These are phyloP conservation scores for Clonostachys sp. DNA, from an alignment of 2,329 filamentous ascomycete genomes.

Conservation along the genomic window DNA sequence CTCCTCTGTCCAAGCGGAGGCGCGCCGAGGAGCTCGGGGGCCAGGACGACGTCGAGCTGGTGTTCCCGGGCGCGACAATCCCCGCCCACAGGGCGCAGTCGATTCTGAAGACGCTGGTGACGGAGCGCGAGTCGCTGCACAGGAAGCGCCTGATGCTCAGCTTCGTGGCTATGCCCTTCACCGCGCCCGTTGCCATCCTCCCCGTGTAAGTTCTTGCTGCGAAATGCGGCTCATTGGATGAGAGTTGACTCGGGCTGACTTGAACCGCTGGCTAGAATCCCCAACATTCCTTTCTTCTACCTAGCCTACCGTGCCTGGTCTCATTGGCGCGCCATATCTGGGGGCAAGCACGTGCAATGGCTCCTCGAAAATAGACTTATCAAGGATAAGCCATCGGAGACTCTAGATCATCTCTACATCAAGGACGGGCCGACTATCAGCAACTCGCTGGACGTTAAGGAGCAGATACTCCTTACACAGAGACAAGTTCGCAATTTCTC, in stretches of 20 bases:
- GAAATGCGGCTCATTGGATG: background rate
- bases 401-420: slow-evolving; percentile 72
- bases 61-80: slow-evolving; percentile 72
- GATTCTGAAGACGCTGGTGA: slow-evolving; percentile 68
- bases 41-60: slow-evolving; percentile 63
- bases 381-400: slow-evolving; percentile 56
- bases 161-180: slow-evolving; percentile 76
- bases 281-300: slow-evolving; percentile 97
- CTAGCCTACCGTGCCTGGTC: slow-evolving; percentile 87
- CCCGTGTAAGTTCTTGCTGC: slow-evolving; percentile 63
- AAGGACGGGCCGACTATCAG: slow-evolving; percentile 24
- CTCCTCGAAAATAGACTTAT: slow-evolving; percentile 72
- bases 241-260: background rate
- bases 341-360: slow-evolving; percentile 81
- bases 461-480: slow-evolving; percentile 39
- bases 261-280: slow-evolving; percentile 51
- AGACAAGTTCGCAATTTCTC: slow-evolving; percentile 54
- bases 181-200: slow-evolving; percentile 75
- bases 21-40: slow-evolving; percentile 59
- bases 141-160: slow-evolving; percentile 75
- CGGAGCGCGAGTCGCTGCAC: slow-evolving; percentile 77
- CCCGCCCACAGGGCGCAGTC: slow-evolving; percentile 56
- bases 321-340: slow-evolving; percentile 81
- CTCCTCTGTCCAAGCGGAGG: slow-evolving; percentile 67
- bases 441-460: slow-evolving; percentile 13